Base-by-base conservation (phyloP, 1,284 basidiomycete species). In the Anthracocystis walkeri region DNA sequence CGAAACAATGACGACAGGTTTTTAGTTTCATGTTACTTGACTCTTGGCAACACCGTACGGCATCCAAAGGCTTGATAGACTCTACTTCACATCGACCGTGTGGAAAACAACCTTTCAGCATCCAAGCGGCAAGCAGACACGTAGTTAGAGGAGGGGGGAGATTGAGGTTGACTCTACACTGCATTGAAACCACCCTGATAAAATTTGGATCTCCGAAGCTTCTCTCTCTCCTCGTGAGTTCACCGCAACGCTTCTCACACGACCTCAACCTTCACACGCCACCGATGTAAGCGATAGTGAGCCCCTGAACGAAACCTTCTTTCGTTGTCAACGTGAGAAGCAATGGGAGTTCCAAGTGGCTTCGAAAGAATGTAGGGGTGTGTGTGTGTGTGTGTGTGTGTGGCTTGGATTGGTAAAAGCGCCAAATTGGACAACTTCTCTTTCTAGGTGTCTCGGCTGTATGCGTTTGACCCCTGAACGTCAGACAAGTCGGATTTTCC, bases 151-250 rank as follows among this genome's bases (percentile, higher is more conserved):
- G 31, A 33, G 31, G 29, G 33, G 27, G 21, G 11, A 20, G 27
- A 49, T 61, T 67, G 54, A 61, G 50, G 54, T 53, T 49, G 54
- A 67, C 58, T 67, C 65, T 67, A 67, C 58, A 29, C 25, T 55
- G 65, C 65, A 67, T 49, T n/a, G 42, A 29, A 20, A 21, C 29
- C 29, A 29, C 29, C 8, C 8, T 4, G 29, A 8, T 29, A 18
- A 12, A 42, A 56, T 25, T 66, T 66, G 42, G 53, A 66, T 66
- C 65, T 66, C 65, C 58, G 58, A 54, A 55, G 20, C n/a, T 18
- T 4, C 23, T 12, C 12, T 53, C 3, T 29, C 40, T 6, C 20
- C 14, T 2, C 11, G 35, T 41, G 12, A 48, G 18, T 29, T 48
- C 16, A 44, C 40, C 49, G 38, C n/a, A 45, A 27, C 35, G 23